Percentiles rank a stretch among this genome's conserved stretches.
Conservation (phyloP, 2,329 filamentous ascomycete genomes). For the Cercospora nicotianae region DNA sequence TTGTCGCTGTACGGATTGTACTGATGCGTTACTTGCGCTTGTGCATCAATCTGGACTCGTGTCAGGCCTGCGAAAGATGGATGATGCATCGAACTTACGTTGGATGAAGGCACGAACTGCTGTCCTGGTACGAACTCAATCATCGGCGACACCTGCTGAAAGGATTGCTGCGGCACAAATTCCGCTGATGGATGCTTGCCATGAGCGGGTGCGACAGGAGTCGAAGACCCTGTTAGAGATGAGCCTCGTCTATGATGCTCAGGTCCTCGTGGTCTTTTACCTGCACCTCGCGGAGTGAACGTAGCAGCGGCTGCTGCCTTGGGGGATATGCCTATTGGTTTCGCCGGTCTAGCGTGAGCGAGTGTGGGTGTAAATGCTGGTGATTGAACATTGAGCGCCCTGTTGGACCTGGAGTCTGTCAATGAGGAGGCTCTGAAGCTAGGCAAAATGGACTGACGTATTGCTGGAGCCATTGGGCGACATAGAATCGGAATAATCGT, state of each 20-base stretch:
- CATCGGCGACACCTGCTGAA: conserved; percentile 43
- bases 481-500: conserved; percentile 34
- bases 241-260: conserved; percentile 14
- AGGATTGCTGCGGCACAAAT: conserved; percentile 37
- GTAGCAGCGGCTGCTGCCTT: conserved; percentile 86
- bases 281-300: conserved; percentile 67
- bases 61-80: conserved; percentile 1
- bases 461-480: conserved; percentile 33
- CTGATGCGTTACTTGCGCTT: conserved; percentile 34
- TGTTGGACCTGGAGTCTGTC: conserved; percentile 52
- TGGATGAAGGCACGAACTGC: conserved; percentile 55
- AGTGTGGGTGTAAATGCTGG: conserved; percentile 70
- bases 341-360: conserved; percentile 53
- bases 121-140: conserved; percentile 56
- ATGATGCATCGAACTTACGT: conserved; percentile 22
- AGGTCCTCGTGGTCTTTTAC: conserved; percentile 23
- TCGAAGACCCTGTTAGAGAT: conserved; percentile 40
- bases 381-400: conserved; percentile 88
- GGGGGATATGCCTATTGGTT: conserved; percentile 78
- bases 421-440: neutral
- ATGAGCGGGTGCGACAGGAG: conserved; percentile 43
- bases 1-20: conserved; percentile 46
- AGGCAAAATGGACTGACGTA: conserved; percentile 24
- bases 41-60: conserved; percentile 25
- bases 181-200: conserved; percentile 50